A percentile compares a stretch with the other conserved stretches of the same genome.
Conservation (phyloP, 1,284 basidiomycete genomes). For the Golubevia sp. region DNA sequence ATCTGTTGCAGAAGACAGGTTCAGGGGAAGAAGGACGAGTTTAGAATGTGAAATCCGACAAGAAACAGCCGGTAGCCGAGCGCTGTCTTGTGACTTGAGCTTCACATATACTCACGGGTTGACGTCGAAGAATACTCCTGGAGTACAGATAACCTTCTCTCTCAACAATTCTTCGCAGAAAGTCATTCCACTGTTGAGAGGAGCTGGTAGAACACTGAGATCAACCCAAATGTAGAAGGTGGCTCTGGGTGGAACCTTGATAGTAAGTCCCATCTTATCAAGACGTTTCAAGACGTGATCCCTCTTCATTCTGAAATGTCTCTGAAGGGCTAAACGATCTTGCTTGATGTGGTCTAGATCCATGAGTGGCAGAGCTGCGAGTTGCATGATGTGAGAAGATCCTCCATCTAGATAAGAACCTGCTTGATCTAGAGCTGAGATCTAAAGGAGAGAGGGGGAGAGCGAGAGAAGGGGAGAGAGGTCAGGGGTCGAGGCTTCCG, state of each 20-base stretch:
- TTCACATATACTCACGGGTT: slow-evolving; percentile 18
- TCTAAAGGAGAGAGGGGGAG: no score
- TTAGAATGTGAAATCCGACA: not conserved
- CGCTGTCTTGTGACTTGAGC: not conserved
- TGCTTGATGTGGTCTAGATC: slow-evolving; percentile 68
- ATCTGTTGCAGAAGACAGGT: no score
- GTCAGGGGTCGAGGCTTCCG: no score
- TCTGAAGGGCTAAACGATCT: slow-evolving; percentile 70
- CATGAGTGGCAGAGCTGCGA: slow-evolving; percentile 39
- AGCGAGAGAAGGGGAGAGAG: no score
- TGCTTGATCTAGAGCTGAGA: slow-evolving; percentile 36
- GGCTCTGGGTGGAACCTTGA: slow-evolving; percentile 63
- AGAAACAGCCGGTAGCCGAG: not conserved
- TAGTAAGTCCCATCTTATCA: slow-evolving; percentile 75
- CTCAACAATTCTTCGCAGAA: slow-evolving; percentile 95
- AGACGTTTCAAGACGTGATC: slow-evolving; percentile 86
- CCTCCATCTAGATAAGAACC: slow-evolving; percentile 35
- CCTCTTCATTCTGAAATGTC: slow-evolving; percentile 84
- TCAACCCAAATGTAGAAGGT: slow-evolving; percentile 75
- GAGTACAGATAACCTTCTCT: slow-evolving; percentile 85
- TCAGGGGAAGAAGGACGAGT: no score
- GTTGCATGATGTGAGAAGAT: slow-evolving; percentile 5
- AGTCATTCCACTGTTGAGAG: slow-evolving; percentile 84
- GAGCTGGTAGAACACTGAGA: slow-evolving; percentile 75
- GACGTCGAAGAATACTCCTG: slow-evolving; percentile 74